Conservation (phyloP, 2,329 filamentous ascomycete genomes). For the Nothophaeocryptopus gaeumannii region DNA sequence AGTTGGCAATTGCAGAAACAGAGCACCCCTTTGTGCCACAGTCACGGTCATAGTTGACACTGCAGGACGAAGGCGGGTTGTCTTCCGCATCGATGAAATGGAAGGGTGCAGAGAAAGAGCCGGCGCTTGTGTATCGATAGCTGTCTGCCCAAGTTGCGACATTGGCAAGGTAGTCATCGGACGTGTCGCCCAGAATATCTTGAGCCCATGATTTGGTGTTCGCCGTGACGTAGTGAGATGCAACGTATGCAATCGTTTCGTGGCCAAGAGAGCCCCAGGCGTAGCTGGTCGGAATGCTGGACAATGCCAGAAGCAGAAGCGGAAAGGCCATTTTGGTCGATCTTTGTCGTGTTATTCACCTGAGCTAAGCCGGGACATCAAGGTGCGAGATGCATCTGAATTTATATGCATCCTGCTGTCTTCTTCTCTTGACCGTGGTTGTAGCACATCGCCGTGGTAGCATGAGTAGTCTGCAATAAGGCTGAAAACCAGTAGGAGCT, state of each 20-base stretch:
- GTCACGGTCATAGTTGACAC: constrained; percentile 51
- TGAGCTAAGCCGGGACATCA: neutral
- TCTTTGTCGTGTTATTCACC: neutral
- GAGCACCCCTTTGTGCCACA: constrained; percentile 51
- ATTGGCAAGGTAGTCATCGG: constrained; percentile 48
- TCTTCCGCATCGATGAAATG: constrained; percentile 53
- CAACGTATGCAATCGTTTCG: constrained; percentile 54
- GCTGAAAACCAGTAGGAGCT: too few species aligned
- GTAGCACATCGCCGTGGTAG: too few species aligned
- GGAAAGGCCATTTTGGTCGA: neutral
- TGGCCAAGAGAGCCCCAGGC: constrained; percentile 56
- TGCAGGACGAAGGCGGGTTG: constrained; percentile 46
- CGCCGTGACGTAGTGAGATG: constrained; percentile 47
- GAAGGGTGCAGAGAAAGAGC: constrained; percentile 46
- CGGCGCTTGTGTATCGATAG: constrained; percentile 48
- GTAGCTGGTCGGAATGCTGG: neutral
- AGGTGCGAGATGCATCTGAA: too few species aligned
- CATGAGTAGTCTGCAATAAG: too few species aligned
- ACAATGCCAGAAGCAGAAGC: neutral
- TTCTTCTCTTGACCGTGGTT: too few species aligned
- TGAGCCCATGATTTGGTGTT: constrained; percentile 46
- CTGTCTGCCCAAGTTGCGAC: constrained; percentile 55
- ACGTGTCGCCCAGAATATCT: constrained; percentile 42
- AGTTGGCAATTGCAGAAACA: constrained; percentile 54
- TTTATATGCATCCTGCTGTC: too few species aligned